These are phyloP conservation scores for Porcisia deanei DNA, from an alignment of 208 protist species.

Conservation along the genomic window DNA sequence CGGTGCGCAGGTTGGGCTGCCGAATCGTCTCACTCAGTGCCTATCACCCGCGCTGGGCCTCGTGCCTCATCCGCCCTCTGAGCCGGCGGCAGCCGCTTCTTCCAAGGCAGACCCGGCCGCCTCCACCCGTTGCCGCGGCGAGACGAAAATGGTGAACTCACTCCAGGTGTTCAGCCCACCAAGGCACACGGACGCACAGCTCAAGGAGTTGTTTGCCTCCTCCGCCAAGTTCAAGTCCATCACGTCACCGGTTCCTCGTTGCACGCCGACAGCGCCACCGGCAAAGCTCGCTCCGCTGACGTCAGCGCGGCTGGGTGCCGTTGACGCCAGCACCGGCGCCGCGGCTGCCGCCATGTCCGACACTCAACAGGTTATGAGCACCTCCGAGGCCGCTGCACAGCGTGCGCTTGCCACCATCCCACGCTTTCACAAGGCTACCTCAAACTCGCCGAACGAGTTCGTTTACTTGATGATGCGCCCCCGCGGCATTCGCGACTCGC, in stretches of 20 bases:
- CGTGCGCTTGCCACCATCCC: slow-evolving; percentile 49
- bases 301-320: background rate
- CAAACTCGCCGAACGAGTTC: slow-evolving; percentile 90
- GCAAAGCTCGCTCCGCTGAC: slow-evolving; percentile 14
- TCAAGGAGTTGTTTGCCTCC: slow-evolving; percentile 48
- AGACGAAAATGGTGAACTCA: slow-evolving; percentile 52
- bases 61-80: slow-evolving; percentile 9
- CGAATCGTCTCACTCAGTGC: slow-evolving; percentile 63
- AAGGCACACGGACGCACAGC: slow-evolving; percentile 45
- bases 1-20: slow-evolving; percentile 60
- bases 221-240: slow-evolving; percentile 22
- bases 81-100: slow-evolving; percentile 2
- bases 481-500: slow-evolving; percentile 79
- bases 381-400: slow-evolving; percentile 17
- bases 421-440: slow-evolving; percentile 72
- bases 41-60: slow-evolving; percentile 8
- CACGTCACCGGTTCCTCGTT: background rate
- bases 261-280: slow-evolving; percentile 5
- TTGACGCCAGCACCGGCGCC: background rate
- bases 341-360: slow-evolving; percentile 1
- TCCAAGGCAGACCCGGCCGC: slow-evolving; percentile 4
- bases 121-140: slow-evolving; percentile 17
- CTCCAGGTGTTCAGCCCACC: slow-evolving; percentile 81
- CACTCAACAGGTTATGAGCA: background rate
- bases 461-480: slow-evolving; percentile 88